These are phyloP conservation scores for Salvia splendens DNA, from an alignment of 257 asterid species.

Conservation along the genomic window DNA sequence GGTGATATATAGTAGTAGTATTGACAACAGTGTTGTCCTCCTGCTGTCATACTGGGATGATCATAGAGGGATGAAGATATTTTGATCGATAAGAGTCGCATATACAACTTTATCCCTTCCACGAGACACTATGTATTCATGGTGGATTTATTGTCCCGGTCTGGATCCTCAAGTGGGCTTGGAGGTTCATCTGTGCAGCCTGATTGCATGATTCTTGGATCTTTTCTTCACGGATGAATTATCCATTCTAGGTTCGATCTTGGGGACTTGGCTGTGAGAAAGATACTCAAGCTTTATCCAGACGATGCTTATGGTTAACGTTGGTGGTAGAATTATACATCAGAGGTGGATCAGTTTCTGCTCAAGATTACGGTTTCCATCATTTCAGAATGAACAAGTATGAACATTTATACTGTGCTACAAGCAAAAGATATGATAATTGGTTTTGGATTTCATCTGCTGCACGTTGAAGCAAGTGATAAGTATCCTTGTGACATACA, in stretches of 20 bases:
- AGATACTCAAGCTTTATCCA: conserved; percentile 52
- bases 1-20: conserved; percentile 37
- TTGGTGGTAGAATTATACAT: conserved; percentile 19
- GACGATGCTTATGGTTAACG: conserved; percentile 51
- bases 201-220: conserved; percentile 42
- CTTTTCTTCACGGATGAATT: conserved; percentile 57
- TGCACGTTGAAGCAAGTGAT: not conserved
- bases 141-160: conserved; percentile 59
- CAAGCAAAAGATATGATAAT: not conserved
- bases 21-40: conserved; percentile 56
- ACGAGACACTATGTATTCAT: conserved; percentile 60
- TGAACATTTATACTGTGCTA: not conserved
- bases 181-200: conserved; percentile 50
- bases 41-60: conserved; percentile 57
- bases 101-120: conserved; percentile 40
- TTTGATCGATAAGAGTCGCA: conserved; percentile 46
- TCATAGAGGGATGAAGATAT: conserved; percentile 53
- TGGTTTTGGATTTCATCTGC: not conserved
- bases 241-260: conserved; percentile 52
- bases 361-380: conserved; percentile 1
- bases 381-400: not conserved
- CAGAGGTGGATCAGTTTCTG: conserved; percentile 1
- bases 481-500: not conserved
- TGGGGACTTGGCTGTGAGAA: conserved; percentile 55
- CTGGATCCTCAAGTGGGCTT: conserved; percentile 55